phyloP scores from a whole-genome alignment of 352 stramenopile species.

The Peronospora belbahrii region DNA sequence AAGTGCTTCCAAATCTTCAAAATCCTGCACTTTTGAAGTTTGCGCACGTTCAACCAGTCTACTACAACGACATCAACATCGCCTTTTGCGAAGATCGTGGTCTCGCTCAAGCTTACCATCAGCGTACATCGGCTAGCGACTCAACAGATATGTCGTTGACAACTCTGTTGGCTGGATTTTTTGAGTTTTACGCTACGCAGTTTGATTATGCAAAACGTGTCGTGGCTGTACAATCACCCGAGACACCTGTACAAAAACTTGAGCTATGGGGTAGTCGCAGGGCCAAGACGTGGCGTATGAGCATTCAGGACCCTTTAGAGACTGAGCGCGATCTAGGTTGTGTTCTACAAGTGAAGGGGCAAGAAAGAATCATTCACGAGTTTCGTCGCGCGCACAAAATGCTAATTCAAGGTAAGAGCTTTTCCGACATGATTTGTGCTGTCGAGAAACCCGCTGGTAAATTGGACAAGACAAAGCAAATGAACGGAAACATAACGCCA shows the following conservation, averaged over 20 bases:
- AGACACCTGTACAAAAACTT: conserved; percentile 30
- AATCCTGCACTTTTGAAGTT: conserved; percentile 40
- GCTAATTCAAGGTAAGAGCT: conserved; percentile 40
- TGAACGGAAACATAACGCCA: not conserved
- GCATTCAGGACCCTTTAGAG: conserved; percentile 83
- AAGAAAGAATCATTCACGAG: conserved; percentile 58
- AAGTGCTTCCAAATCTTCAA: conserved; percentile 94
- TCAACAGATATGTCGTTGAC: conserved; percentile 32
- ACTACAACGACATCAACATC: conserved; percentile 58
- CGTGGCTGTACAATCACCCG: conserved; percentile 82
- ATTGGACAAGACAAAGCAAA: conserved; percentile 10
- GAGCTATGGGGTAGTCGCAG: conserved; percentile 39
- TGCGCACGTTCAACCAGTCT: conserved; percentile 25
- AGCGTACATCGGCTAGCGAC: conserved; percentile 1
- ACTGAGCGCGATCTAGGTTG: conserved; percentile 67
- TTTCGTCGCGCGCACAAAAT: conserved; percentile 49
- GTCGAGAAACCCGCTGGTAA: conserved; percentile 11
- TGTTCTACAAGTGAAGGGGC: conserved; percentile 58
- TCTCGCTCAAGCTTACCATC: conserved; percentile 38
- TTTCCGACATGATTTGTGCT: conserved; percentile 33
- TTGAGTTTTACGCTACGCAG: conserved; percentile 93
- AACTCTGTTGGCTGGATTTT: conserved; percentile 91
- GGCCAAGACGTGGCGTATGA: conserved; percentile 71
- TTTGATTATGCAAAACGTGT: conserved; percentile 95
- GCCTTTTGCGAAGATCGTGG: conserved; percentile 53